Conservation (phyloP, 106 monocot genomes). For the Dactylorhiza incarnata region DNA sequence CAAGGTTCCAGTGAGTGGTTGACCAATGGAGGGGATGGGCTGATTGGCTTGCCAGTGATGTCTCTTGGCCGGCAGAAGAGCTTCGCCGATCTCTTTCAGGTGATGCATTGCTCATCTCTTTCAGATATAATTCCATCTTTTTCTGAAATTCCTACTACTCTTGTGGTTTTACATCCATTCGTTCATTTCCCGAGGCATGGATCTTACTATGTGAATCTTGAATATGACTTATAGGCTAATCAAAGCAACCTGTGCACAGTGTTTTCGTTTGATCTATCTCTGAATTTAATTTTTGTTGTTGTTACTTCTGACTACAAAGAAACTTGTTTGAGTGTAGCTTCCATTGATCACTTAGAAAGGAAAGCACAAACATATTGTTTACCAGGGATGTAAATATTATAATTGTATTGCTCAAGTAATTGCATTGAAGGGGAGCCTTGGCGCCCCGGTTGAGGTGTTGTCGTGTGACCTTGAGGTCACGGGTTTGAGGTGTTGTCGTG, state of each 20-base stretch:
- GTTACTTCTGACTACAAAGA: not conserved
- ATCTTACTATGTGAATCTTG: not conserved
- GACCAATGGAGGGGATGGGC: slow-evolving; percentile 38
- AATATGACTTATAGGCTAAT: not conserved
- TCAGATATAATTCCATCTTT: not conserved
- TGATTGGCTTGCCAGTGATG: slow-evolving; percentile 40
- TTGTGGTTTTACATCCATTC: not conserved
- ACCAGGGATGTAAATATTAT: no score
- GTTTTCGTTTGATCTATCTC: not conserved
- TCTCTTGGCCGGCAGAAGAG: slow-evolving; percentile 44
- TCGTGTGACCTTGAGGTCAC: no score
- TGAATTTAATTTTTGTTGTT: not conserved
- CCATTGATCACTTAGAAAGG: not conserved
- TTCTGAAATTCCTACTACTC: no score
- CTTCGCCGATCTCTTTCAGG: slow-evolving; percentile 59
- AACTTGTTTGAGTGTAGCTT: not conserved
- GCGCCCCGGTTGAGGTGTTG: no score
- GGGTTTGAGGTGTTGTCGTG: no score
- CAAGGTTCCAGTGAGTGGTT: slow-evolving; percentile 34
- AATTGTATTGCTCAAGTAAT: no score
- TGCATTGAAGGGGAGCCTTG: no score
- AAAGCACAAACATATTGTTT: not conserved
- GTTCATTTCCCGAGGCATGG: not conserved
- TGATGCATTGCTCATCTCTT: slow-evolving; percentile 6
- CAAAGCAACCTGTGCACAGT: not conserved